Base-by-base conservation (phyloP, 371 early-diverging fungal species). In the Entomophthora muscae region DNA sequence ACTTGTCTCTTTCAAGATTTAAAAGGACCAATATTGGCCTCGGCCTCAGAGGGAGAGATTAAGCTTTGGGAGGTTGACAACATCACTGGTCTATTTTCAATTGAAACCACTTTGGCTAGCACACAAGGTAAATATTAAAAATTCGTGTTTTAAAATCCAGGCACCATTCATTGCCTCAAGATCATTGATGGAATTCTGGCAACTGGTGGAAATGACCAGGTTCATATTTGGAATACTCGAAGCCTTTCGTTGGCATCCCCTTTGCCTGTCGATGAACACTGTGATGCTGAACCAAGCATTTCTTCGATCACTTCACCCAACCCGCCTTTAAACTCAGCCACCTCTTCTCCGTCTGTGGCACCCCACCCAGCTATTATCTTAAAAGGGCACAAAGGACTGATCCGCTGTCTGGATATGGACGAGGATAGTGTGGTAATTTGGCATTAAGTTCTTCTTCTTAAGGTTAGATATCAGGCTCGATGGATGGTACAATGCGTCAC, bases 401-500 rank as follows among this genome's bases (percentile, higher is more conserved):
- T 84, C 3, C 79, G 77, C 1, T 78, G 79, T 33, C 26, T 84
- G 1, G 70, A 79, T 66, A 72, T 72, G 5, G 77, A 79, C 57
- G 67, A 72, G 51, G 53, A 71, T 1, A 69, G 66, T 13, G 67
- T 75, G 52, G 81, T 78, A 75, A 64, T 72, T 53, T 0, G 3
- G 7, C 7, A 61, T 52, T 62, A 1, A 56, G 21, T 22, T 32
- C n/a, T 53, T n/a, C 21, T 32, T 29, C 5, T 21, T 32, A 31
- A 54, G 58, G 24, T 52, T 63, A 78, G 73, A 74, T 93, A 1
- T 84, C 88, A n/a, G 94, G 92, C 23, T 80, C 88, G 5, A 82
- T 86, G 31, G 96, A 98, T 75, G 81, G 83, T 66, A 89, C 93
- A 1, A 84, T 93, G 67, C 80, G 83, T 52, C 84, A 90, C 58